Conservation (phyloP, 306 rosid species). For the Ammopiptanthus mongolicus region DNA sequence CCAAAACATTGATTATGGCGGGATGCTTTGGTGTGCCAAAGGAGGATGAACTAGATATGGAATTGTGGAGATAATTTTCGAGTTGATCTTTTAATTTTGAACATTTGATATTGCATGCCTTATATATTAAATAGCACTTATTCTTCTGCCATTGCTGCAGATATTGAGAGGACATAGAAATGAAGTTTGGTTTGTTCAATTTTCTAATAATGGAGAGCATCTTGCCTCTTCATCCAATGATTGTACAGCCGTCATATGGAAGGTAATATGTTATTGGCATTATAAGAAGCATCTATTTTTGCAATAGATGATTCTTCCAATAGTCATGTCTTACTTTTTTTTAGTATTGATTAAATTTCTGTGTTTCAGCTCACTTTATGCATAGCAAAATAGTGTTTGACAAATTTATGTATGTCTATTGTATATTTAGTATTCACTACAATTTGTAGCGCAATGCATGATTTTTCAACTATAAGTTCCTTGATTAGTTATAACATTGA, state of each 20-base stretch:
- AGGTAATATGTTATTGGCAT: slow-evolving; percentile 46
- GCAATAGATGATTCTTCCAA: not conserved
- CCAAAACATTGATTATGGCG: slow-evolving; percentile 4
- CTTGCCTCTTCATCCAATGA: slow-evolving; percentile 90
- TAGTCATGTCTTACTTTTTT: slow-evolving; percentile 1
- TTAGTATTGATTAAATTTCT: not conserved
- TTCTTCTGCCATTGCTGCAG: slow-evolving; percentile 47
- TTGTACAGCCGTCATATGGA: slow-evolving; percentile 84
- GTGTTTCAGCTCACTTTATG: slow-evolving; percentile 1
- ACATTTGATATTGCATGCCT: not conserved
- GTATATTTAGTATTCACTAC: not conserved
- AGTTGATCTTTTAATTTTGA: not conserved
- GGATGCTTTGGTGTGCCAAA: not conserved
- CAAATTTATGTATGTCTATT: not conserved
- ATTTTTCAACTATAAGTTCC: slow-evolving; percentile 4
- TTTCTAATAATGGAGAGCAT: slow-evolving; percentile 78
- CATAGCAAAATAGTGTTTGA: not conserved
- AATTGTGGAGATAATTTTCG: slow-evolving; percentile 8
- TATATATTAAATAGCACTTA: slow-evolving; percentile 14
- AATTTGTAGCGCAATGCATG: not conserved
- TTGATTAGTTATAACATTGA: not conserved
- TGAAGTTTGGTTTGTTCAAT: slow-evolving; percentile 95
- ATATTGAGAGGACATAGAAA: slow-evolving; percentile 78
- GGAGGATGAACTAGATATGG: not conserved
- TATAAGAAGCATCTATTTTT: not conserved